These are phyloP conservation scores for Fragaria ananassa DNA, from an alignment of 306 rosid species.

Conservation along the genomic window DNA sequence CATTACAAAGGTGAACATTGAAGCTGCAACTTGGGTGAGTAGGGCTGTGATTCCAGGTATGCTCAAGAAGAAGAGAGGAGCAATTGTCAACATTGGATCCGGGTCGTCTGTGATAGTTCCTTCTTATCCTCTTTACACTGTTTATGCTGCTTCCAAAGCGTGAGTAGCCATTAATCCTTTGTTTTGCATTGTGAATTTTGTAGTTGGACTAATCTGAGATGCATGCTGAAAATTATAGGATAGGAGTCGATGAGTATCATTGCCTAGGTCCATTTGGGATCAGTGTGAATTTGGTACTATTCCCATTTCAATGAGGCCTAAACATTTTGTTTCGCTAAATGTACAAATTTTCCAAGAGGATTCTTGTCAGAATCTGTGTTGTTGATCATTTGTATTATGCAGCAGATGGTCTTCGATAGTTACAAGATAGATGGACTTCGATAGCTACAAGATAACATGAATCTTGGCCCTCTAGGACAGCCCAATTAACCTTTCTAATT, in stretches of 20 bases:
- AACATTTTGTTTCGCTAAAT: background rate
- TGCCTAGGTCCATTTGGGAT: background rate
- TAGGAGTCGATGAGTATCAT: background rate
- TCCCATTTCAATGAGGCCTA: background rate
- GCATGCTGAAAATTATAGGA: background rate
- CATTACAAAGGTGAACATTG: slow-evolving; percentile 40
- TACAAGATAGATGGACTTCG: background rate
- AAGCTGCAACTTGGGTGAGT: slow-evolving; percentile 38
- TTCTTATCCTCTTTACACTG: slow-evolving; percentile 38
- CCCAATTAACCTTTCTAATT: background rate
- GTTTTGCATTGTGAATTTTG: background rate
- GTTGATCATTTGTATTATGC: background rate
- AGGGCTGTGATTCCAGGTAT: slow-evolving; percentile 40
- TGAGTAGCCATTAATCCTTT: slow-evolving; percentile 16
- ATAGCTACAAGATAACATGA: background rate
- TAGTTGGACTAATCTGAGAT: background rate
- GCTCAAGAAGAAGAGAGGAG: slow-evolving; percentile 50
- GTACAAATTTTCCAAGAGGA: background rate
- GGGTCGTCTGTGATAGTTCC: slow-evolving; percentile 38
- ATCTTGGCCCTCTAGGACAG: background rate
- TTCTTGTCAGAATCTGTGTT: background rate
- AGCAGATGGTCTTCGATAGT: background rate
- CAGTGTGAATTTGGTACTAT: background rate
- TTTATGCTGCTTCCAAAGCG: slow-evolving; percentile 54
- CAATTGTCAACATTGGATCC: slow-evolving; percentile 48